Conservation (phyloP, 2,329 filamentous ascomycete species). For the Arachnopeziza araneosa region DNA sequence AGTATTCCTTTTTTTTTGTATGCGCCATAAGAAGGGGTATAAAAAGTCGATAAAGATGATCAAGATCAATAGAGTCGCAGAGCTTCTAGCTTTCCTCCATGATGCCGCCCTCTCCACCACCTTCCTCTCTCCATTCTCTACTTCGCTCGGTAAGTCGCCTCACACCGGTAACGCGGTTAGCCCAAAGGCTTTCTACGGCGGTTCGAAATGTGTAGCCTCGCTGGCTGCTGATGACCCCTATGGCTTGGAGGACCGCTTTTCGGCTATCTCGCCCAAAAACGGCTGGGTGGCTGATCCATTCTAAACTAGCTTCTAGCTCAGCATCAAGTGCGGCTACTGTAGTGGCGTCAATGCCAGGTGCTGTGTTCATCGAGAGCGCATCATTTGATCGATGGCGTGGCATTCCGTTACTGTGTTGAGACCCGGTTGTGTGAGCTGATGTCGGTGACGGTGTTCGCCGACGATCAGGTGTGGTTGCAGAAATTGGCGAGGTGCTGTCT, state of each 20-base stretch:
- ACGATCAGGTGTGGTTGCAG: slow-evolving; percentile 29
- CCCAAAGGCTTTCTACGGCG: slow-evolving; percentile 84
- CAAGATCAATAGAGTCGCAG: background rate
- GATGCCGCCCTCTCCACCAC: slow-evolving; percentile 28
- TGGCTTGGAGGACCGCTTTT: slow-evolving; percentile 92
- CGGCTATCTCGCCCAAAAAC: slow-evolving; percentile 91
- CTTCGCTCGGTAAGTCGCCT: slow-evolving; percentile 76
- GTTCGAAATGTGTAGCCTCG: slow-evolving; percentile 91
- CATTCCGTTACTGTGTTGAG: slow-evolving; percentile 33
- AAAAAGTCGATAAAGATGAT: background rate
- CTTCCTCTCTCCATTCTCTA: slow-evolving; percentile 87
- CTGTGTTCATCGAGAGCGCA: slow-evolving; percentile 42
- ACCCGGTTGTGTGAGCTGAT: slow-evolving; percentile 32
- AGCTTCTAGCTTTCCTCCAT: slow-evolving; percentile 28
- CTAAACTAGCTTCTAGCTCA: slow-evolving; percentile 82
- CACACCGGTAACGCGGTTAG: slow-evolving; percentile 73
- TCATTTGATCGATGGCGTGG: slow-evolving; percentile 49
- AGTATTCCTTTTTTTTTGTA: background rate
- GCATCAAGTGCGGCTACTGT: slow-evolving; percentile 85
- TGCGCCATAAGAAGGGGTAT: background rate
- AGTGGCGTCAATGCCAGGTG: slow-evolving; percentile 72
- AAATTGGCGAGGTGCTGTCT: slow-evolving; percentile 23
- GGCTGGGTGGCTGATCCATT: slow-evolving; percentile 97
- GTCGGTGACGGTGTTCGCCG: slow-evolving; percentile 37
- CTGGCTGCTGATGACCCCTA: slow-evolving; percentile 93